These are phyloP conservation scores for Peterozyma xylosa DNA, from an alignment of 805 yeast genomes.

Conservation along the genomic window DNA sequence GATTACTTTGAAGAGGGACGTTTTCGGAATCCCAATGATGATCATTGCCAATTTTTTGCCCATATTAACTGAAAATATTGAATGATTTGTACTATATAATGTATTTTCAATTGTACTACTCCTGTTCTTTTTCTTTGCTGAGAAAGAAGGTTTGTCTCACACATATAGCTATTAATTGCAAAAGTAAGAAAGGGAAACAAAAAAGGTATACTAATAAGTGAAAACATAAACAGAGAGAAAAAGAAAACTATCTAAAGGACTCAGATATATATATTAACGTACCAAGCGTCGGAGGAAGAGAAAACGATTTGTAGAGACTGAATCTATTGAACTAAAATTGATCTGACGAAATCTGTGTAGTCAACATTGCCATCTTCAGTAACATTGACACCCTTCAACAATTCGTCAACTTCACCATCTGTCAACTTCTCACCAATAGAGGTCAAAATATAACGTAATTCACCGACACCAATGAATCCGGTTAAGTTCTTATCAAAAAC, in stretches of 20 bases:
- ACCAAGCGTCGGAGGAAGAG: no score
- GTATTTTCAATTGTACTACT: not conserved
- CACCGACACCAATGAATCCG: conserved; percentile 96
- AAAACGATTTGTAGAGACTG: not conserved
- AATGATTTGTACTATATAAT: conserved; percentile 1
- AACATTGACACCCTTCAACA: conserved; percentile 89
- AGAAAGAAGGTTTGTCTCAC: not conserved
- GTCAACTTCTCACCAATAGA: conserved; percentile 91
- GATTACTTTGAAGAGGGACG: conserved; percentile 92
- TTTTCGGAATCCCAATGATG: conserved; percentile 97
- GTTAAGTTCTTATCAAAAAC: conserved; percentile 95
- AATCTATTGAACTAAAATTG: conserved; percentile 75
- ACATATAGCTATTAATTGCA: not conserved
- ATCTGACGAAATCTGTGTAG: conserved; percentile 90
- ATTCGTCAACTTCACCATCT: conserved; percentile 90
- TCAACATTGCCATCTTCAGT: conserved; percentile 93
- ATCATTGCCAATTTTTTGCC: conserved; percentile 91
- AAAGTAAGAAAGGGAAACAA: not conserved
- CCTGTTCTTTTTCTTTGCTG: no score
- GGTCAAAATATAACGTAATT: conserved; percentile 88
- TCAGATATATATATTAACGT: no score
- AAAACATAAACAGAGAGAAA: not conserved
- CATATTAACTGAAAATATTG: conserved; percentile 30
- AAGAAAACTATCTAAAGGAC: not conserved
- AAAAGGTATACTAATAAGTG: not conserved